Conservation (phyloP, 176 grass and related monocot species). For the Miscanthus lutarioriparius region DNA sequence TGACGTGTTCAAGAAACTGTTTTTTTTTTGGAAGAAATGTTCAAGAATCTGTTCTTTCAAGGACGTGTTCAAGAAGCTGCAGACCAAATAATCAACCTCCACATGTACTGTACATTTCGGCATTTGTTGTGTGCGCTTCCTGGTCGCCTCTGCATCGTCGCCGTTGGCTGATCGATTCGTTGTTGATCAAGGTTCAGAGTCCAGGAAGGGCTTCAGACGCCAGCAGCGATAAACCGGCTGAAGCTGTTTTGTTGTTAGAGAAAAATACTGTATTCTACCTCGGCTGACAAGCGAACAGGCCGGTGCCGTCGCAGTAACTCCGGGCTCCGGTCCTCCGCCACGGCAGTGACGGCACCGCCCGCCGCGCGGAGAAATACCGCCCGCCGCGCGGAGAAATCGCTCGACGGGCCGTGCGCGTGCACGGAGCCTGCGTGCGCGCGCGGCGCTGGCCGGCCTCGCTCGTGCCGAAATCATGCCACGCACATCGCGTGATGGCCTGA, state of each 20-base stretch:
- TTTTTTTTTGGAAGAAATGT: not conserved
- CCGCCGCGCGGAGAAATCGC: no score
- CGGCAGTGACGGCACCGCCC: not conserved
- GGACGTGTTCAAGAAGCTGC: not conserved
- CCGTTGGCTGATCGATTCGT: not conserved
- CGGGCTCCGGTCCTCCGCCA: not conserved
- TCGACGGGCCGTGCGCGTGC: no score
- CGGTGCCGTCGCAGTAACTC: no score
- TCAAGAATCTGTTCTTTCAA: not conserved
- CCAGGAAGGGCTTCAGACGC: no score
- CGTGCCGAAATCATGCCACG: constrained; percentile 20
- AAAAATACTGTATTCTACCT: no score
- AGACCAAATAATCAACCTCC: not conserved
- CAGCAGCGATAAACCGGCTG: no score
- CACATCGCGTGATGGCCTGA: constrained; percentile 16
- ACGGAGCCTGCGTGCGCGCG: not conserved
- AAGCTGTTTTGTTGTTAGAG: no score
- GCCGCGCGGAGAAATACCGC: no score
- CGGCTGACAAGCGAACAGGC: no score
- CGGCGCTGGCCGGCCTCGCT: not conserved
- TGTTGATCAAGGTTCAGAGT: not conserved
- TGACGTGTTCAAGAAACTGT: not conserved
- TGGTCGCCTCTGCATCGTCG: not conserved
- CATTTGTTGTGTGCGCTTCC: not conserved
- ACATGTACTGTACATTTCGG: not conserved